Percentiles rank a stretch among this genome's conserved stretches.
Evolutionary conservation across 1,284 basidiomycete genomes (phyloP).

Genomic region (Austroboletus niveus): DNA sequence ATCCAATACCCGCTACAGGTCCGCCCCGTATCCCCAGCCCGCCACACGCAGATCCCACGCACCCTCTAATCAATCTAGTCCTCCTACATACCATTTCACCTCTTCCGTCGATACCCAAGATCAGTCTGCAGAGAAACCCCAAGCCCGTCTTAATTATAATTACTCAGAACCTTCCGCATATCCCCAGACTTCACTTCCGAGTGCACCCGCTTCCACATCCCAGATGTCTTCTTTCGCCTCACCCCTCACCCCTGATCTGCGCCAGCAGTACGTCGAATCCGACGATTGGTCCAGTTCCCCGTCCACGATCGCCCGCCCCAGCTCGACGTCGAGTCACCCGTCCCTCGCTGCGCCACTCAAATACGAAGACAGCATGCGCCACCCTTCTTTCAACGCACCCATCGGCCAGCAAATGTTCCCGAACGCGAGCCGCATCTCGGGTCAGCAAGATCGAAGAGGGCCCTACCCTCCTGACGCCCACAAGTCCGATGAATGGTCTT

Average conservation of each 20-base stretch:
- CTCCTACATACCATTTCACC: constrained; percentile 64
- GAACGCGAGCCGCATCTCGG: constrained; percentile 66
- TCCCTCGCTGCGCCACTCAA: constrained; percentile 46
- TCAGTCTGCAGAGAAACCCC: constrained; percentile 33
- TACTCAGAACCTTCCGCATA: constrained; percentile 42
- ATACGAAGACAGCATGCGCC: constrained; percentile 65
- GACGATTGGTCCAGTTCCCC: constrained; percentile 35
- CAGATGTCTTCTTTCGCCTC: constrained; percentile 51
- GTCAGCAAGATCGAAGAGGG: constrained; percentile 57
- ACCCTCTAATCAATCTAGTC: constrained; percentile 42
- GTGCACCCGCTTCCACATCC: constrained; percentile 46
- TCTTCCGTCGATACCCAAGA: constrained; percentile 40
- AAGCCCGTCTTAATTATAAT: constrained; percentile 45
- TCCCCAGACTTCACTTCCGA: constrained; percentile 43
- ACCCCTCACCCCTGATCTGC: constrained; percentile 45
- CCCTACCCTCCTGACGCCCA: constrained; percentile 21
- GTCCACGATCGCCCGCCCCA: constrained; percentile 48
- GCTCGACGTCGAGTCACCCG: constrained; percentile 56
- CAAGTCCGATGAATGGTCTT: constrained; percentile 43
- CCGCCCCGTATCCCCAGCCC: constrained; percentile 50
- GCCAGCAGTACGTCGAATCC: constrained; percentile 29
- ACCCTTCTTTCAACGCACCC: constrained; percentile 58
- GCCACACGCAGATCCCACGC: constrained; percentile 45
- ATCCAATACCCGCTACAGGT: constrained; percentile 37
- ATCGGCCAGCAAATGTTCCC: constrained; percentile 57